phyloP scores from a whole-genome alignment of 805 yeast genomes.

The Yueomyces sinensis region DNA sequence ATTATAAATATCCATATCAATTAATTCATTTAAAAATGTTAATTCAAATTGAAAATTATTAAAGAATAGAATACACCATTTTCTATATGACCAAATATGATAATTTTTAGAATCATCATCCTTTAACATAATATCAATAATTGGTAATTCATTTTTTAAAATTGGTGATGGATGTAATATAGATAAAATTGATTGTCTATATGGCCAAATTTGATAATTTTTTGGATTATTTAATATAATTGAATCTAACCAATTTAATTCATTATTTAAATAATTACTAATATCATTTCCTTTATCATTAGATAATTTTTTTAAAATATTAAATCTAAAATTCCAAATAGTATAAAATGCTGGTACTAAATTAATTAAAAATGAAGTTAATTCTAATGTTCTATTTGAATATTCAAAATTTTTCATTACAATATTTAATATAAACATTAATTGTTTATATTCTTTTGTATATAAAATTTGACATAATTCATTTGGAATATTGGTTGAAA shows the following conservation, averaged over 20 bases:
- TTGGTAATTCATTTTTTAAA: constrained; percentile 45
- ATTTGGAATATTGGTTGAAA: constrained; percentile 27
- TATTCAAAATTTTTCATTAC: constrained; percentile 46
- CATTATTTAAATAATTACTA: constrained; percentile 25
- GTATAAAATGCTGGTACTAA: constrained; percentile 85
- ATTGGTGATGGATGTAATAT: constrained; percentile 18
- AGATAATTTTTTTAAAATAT: constrained; percentile 27
- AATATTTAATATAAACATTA: constrained; percentile 49
- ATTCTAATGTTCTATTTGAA: constrained; percentile 54
- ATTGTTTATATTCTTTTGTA: constrained; percentile 51
- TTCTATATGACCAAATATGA: constrained; percentile 90
- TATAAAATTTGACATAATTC: constrained; percentile 57
- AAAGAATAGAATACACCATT: constrained; percentile 63
- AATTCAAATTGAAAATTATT: constrained; percentile 31
- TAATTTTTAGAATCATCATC: constrained; percentile 85
- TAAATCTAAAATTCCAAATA: constrained; percentile 63
- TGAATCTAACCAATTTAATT: constrained; percentile 68
- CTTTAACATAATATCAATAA: constrained; percentile 52
- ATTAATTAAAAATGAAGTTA: constrained; percentile 51
- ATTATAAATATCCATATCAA: constrained; percentile 60
- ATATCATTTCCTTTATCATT: constrained; percentile 9
- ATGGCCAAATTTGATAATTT: constrained; percentile 96
- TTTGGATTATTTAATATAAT: constrained; percentile 69
- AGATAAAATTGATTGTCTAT: constrained; percentile 55
- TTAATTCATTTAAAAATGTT: constrained; percentile 32